Base-by-base conservation (phyloP, 73 alveolate species). In the Uronychia binucleata region DNA sequence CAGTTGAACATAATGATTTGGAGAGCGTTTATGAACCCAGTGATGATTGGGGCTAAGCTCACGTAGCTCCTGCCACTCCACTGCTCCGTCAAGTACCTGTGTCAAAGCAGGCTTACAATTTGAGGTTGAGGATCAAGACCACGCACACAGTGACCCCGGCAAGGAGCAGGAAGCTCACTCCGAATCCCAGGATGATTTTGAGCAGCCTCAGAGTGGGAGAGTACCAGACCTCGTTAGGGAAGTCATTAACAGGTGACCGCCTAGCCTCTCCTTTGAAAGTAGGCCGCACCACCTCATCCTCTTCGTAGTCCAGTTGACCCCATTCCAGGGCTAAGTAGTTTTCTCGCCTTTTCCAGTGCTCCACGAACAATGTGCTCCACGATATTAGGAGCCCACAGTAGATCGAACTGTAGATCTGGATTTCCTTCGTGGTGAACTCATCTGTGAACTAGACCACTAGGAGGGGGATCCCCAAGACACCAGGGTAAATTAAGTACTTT, bases 271-370 rank as follows among this genome's bases (percentile, higher is more conserved):
- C 97, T 27, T 77, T 34, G 78, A 85, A 92, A 0, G 85, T 78
- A 0, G 92, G 92, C 31, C 93, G 57, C 57, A 80, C 95, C 28
- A 84, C 90, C 58, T 92, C 95, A 85, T 79, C 93, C 34, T 91
- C 92, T 86, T 90, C 90, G 81, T 77, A 92, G 35, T 90, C 88
- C 34, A 83, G 33, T 90, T 92, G 87, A 27, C 97, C 97, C 94
- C 90, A 92, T 34, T 77, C 34, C 5, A 92, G 88, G 33, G 95
- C 67, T 46, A 88, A 86, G 28, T 34, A 26, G 0, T 74, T 88
- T 57, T 92, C 87, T 31, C 78, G 77, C 35, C 93, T 58, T 74
- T 92, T 92, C 97, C 97, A 92, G 57, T 59, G 46, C 75, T 92
- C 97, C 33, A 84, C 84, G 79, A 92, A 92, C 1, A 87, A 35